Percentiles rank a stretch among this genome's conserved stretches.
phyloP scores from a whole-genome alignment of 768 basidiomycete species.

The Collybia sordida region DNA sequence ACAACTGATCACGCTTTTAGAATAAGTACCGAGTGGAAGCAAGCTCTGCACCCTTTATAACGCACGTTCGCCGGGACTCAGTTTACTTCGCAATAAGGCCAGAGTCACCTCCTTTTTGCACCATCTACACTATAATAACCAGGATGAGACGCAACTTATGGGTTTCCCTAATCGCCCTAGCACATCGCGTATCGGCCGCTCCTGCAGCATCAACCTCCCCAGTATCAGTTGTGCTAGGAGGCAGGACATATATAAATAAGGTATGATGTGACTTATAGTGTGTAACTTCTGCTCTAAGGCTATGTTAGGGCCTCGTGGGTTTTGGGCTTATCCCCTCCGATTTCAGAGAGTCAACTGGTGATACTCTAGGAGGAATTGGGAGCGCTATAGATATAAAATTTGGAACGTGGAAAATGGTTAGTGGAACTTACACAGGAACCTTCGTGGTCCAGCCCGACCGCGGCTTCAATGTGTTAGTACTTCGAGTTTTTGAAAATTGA shows the following conservation, averaged over 20 bases:
- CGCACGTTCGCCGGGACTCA: no score
- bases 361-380: conserved; percentile 63
- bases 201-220: conserved; percentile 17
- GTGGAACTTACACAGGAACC: conserved; percentile 43
- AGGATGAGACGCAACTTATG: no score
- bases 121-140: no score
- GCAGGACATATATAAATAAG: conserved; percentile 1
- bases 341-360: conserved; percentile 53
- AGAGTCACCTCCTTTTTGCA: no score
- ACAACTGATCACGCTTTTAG: no score
- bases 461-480: conserved; percentile 54
- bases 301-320: conserved; percentile 49
- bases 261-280: not conserved
- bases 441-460: conserved; percentile 52
- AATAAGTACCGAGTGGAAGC: no score
- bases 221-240: not conserved
- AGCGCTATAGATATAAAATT: conserved; percentile 59
- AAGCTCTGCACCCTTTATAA: no score
- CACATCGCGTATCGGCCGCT: not conserved
- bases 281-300: conserved; percentile 18
- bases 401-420: conserved; percentile 37
- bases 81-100: no score
- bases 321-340: conserved; percentile 64
- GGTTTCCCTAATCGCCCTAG: no score
- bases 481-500: not conserved